Evolutionary conservation across 495 filamentous ascomycete species (phyloP), one percentile per base, ranked within the genome.

Genomic region (Letharia lupina): DNA sequence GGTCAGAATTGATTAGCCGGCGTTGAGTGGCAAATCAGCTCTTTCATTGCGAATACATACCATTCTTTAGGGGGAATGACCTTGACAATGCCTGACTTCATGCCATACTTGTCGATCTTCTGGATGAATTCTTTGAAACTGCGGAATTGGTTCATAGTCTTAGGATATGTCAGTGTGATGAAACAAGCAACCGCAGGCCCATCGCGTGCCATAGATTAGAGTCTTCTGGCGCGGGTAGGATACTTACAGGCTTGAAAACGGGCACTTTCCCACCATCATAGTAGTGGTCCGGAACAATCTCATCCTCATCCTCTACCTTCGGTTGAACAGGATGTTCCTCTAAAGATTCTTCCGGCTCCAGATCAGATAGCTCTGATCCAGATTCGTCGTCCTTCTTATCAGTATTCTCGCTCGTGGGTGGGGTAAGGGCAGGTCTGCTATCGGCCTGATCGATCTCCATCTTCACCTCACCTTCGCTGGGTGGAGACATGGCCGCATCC

Each of bases 81-180:
- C 75, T 98, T 98, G 72, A 97, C 83, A 72, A 98, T 97, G 18
- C 94, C 94, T 18, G 91, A 91, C 77, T 90, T 89, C 94, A 98
- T 98, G 70, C 94, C 94, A 75, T 97, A 95, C 66, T 87, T 86
- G 74, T 98, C 89, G 68, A 98, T 85, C 75, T 89, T 94, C 57
- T 86, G 82, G 79, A 96, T 87, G 77, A 92, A 98, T 67, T 81
- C 81, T 74, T 91, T 89, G 78, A 98, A 98, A 75, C 89, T 90
- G 63, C 84, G 82, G 77, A 98, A 98, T 78, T 98, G 91, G 58
- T 88, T 84, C 91, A 96, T 93, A 58, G 88, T 91, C 81, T 89
- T 66, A 54, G 61, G 28, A 58, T 33, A 48, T 35, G 57, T 60
- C 33, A 67, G 31, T 45, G 28, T 11, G 11, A 37, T 48, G 15